Percentiles rank a stretch among this genome's conserved stretches.
Conservation (phyloP, 352 stramenopile species). For the Thraustochytrium sp. region DNA sequence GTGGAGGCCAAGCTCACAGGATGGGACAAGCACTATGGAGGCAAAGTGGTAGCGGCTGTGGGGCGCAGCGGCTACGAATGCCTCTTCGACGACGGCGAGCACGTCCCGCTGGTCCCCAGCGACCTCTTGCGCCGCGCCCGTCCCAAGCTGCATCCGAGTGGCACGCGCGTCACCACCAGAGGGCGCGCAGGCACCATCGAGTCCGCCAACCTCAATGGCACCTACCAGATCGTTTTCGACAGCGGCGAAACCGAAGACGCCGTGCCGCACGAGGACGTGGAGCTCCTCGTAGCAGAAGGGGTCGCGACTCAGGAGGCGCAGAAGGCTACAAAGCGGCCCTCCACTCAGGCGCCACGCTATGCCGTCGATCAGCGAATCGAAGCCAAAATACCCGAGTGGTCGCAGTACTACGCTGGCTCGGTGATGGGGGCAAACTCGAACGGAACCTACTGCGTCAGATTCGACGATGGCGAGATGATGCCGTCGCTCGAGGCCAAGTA, state of each 20-base stretch:
- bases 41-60: neutral
- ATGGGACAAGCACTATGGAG: constrained; percentile 40
- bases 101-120: neutral
- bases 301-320: neutral
- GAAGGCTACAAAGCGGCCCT: neutral
- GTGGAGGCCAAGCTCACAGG: constrained; percentile 18
- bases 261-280: neutral
- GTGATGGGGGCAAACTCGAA: neutral
- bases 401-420: neutral
- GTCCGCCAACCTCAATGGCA: constrained; percentile 39
- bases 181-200: constrained; percentile 7
- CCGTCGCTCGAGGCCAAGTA: neutral
- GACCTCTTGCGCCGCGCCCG: neutral
- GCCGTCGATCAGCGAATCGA: neutral
- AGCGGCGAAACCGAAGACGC: constrained; percentile 11
- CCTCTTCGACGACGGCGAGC: constrained; percentile 35
- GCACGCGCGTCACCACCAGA: neutral
- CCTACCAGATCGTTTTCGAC: constrained; percentile 40
- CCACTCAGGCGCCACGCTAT: neutral
- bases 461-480: constrained; percentile 30
- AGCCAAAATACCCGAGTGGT: constrained; percentile 10
- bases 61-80: neutral
- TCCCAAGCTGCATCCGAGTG: neutral
- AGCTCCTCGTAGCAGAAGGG: neutral
- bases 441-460: constrained; percentile 20